Base-by-base conservation (phyloP, 2,329 filamentous ascomycete species). In the Dryadomyces sulphureus region DNA sequence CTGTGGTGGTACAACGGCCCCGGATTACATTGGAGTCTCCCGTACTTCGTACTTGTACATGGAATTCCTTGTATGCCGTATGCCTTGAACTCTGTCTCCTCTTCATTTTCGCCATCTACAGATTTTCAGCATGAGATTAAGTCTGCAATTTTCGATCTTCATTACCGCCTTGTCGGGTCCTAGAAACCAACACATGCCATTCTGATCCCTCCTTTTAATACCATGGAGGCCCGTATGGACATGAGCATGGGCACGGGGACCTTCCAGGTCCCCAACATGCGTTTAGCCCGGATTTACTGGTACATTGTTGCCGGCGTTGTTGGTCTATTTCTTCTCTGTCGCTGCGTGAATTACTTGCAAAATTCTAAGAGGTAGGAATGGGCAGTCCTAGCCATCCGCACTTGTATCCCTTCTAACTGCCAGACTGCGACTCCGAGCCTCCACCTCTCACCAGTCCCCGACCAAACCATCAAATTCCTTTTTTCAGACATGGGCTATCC, bases 221-320 rank as follows among this genome's bases (percentile, higher is more conserved):
- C 36, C 36, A 20, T 14, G 27, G 16, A 32, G 7, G 27, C 16
- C 27, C 34, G 38, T 24, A 54, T 54, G 52, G 48, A 50, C n/a
- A 52, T 53, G 50, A 56, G 49, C 41, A 57, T 55, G 52, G 60
- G 63, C 17, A 59, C 64, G 43, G 61, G 58, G 43, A 58, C 63
- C 55, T 69, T 71, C 55, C 60, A 63, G 48, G 49, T 58, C 1
- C 60, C 60, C 34, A 77, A 78, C 54, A 65, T 65, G 55, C 63
- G 61, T 36, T 65, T 77, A 43, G 74, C 75, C 16, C 64, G 63
- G 17, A 66, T 65, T 2, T 80, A 71, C 54, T 80, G 76, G 76
- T 79, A 78, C 55, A 67, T 75, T 30, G 60, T 76, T 34, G 72
- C 66, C 7, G 68, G 62, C 16, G 65, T 70, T 21, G 55, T 75